Percentiles rank a stretch among this genome's conserved stretches.
These are phyloP conservation scores for Pseudogymnoascus sp. DNA, from an alignment of 2,329 filamentous ascomycete genomes.

Conservation along the genomic window DNA sequence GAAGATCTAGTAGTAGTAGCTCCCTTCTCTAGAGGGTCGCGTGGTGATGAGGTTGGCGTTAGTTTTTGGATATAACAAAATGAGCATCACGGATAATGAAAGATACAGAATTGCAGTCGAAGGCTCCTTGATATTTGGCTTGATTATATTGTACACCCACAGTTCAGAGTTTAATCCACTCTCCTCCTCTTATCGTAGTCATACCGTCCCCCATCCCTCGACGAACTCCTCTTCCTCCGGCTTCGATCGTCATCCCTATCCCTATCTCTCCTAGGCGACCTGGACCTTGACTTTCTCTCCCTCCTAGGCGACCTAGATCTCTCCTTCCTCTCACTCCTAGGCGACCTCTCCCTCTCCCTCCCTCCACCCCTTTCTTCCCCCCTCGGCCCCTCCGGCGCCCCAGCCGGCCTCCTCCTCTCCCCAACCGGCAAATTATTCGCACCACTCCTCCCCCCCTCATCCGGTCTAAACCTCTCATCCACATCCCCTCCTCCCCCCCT, in stretches of 20 bases:
- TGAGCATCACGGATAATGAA: slow-evolving; percentile 13
- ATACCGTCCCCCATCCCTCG: slow-evolving; percentile 44
- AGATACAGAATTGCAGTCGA: slow-evolving; percentile 7
- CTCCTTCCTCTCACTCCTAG: slow-evolving; percentile 30
- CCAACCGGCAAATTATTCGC: slow-evolving; percentile 66
- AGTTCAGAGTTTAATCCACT: slow-evolving; percentile 36
- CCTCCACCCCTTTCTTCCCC: slow-evolving; percentile 22
- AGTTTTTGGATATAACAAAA: slow-evolving; percentile 1
- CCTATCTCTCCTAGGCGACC: background rate
- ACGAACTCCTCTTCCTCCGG: slow-evolving; percentile 50
- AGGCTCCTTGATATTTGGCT: background rate
- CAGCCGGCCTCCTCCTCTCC: slow-evolving; percentile 43
- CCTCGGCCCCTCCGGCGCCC: slow-evolving; percentile 26
- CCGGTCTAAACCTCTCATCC: slow-evolving; percentile 62
- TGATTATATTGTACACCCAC: slow-evolving; percentile 11
- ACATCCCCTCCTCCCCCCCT: slow-evolving; percentile 39
- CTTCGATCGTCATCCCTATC: slow-evolving; percentile 36
- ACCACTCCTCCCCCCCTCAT: slow-evolving; percentile 53
- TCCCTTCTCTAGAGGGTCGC: no score
- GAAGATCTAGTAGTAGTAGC: slow-evolving; percentile 27
- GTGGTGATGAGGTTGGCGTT: slow-evolving; percentile 7
- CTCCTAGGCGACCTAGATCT: slow-evolving; percentile 45
- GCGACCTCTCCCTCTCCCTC: slow-evolving; percentile 45
- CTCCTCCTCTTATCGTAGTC: slow-evolving; percentile 52
- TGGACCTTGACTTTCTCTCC: slow-evolving; percentile 20